Base-by-base conservation (phyloP, 2,329 filamentous ascomycete genomes). In the Aspergillus carbonarius region DNA sequence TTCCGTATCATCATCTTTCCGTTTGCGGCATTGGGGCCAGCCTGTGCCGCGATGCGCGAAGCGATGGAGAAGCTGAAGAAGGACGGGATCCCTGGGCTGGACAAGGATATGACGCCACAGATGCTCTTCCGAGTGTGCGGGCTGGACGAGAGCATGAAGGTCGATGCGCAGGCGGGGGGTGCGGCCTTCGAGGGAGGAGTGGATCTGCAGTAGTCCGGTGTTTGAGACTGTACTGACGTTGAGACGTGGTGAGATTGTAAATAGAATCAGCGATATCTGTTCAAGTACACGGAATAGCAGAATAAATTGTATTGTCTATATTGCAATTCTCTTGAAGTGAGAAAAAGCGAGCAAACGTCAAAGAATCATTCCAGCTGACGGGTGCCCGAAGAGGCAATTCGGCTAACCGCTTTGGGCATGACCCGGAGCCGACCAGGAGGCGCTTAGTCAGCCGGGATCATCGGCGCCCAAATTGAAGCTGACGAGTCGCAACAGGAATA, bases 1-100 rank as follows among this genome's bases (percentile, higher is more conserved):
- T 79, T 79, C 58, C 67, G 70, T 2, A 72, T 79, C 25, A 76
- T 79, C 50, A 79, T 79, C 58, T 78, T 74, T 60, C 74, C 76
- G 0, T 76, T 77, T 60, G 74, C 73, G 10, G 72, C 71, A 12
- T 57, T 79, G 40, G 75, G 72, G 2, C 72, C 76, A 2, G 74
- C 76, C 7, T 70, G 74, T 15, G 60, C 63, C 30, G 74, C 71
- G 32, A 78, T 79, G 56, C 69, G 64, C 37, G 64, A 70, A 30
- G 73, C 71, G 5, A 61, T 77, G 64, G 68, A 74, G 64, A 74
- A 69, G 42, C 61, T 79, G 60, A 74, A 75, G 47, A 53, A 46
- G 4, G 69, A 74, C 47, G 76, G 77, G 1, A 61, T 75, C 46
- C 70, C 70, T 0, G 71, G 69, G 12, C 58, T 71, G 47, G 66